Evolutionary conservation across 78 protist species (phyloP).

Genomic region (Chrysochromulina tobinii): DNA sequence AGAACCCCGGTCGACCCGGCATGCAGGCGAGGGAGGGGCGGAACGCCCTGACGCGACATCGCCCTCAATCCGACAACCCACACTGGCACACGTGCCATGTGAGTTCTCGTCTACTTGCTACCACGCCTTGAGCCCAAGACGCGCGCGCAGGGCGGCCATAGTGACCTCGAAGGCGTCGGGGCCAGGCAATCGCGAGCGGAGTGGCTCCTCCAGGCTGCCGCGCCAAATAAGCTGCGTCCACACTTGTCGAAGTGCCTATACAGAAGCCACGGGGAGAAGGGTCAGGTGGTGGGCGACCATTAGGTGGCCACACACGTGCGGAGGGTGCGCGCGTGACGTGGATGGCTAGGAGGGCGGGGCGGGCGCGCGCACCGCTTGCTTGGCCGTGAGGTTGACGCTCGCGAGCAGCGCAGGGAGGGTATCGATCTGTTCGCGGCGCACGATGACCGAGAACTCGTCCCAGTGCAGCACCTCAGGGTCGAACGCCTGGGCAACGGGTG

Average conservation of each 20-base stretch:
- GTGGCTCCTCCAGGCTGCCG: not conserved
- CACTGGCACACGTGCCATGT: too few species aligned
- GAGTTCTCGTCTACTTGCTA: too few species aligned
- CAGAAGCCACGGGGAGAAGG: too few species aligned
- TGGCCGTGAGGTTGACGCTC: too few species aligned
- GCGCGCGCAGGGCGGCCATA: not conserved
- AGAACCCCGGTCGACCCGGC: too few species aligned
- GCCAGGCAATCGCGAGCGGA: not conserved
- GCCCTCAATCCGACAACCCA: too few species aligned
- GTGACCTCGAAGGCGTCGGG: constrained; percentile 3
- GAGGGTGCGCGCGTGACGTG: too few species aligned
- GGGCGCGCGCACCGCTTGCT: not conserved
- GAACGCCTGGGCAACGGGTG: not conserved
- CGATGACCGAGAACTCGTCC: not conserved
- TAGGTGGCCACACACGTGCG: too few species aligned
- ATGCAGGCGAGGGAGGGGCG: too few species aligned
- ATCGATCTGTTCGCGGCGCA: not conserved
- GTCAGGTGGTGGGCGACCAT: too few species aligned
- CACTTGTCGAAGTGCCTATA: not conserved
- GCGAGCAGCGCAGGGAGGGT: not conserved
- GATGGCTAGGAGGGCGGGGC: too few species aligned
- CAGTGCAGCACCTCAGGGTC: not conserved
- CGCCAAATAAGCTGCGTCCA: not conserved
- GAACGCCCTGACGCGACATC: too few species aligned
- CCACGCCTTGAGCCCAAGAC: not conserved